Evolutionary conservation across 2,329 filamentous ascomycete genomes (phyloP).

Genomic region (Tolypocladium endophyticum): DNA sequence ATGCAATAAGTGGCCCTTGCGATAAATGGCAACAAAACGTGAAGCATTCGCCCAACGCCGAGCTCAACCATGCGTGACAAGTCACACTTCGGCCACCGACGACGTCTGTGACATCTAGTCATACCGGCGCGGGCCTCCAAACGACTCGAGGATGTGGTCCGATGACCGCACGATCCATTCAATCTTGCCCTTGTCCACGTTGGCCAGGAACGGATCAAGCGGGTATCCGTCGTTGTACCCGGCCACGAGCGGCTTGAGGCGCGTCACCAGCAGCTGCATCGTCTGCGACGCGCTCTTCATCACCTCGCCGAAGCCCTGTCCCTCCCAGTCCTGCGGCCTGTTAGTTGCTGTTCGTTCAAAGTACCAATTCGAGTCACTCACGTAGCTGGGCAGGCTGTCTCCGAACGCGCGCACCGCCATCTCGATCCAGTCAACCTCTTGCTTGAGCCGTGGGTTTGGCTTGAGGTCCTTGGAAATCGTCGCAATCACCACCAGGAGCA

Average conservation of each 20-base stretch:
- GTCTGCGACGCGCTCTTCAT: conserved; percentile 27
- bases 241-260: conserved; percentile 22
- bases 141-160: conserved; percentile 22
- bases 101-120: conserved; percentile 9
- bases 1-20: background rate
- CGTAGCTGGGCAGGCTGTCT: conserved; percentile 35
- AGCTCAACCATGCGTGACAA: background rate
- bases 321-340: conserved; percentile 24
- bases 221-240: conserved; percentile 25
- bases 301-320: conserved; percentile 23
- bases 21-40: background rate
- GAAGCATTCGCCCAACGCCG: conserved; percentile 3
- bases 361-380: conserved; percentile 25
- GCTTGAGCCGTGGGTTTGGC: conserved; percentile 37
- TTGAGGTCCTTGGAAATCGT: conserved; percentile 51
- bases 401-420: conserved; percentile 45
- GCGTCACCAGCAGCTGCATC: conserved; percentile 25
- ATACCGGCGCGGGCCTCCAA: conserved; percentile 17
- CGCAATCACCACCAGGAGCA: conserved; percentile 54
- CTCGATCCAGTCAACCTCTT: conserved; percentile 51
- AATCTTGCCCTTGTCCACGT: conserved; percentile 25
- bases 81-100: background rate
- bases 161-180: conserved; percentile 27
- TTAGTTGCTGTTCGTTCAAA: conserved; percentile 7
- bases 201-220: conserved; percentile 27